These are phyloP conservation scores for Phytophthora pluvialis DNA, from an alignment of 352 stramenopile genomes.

Conservation along the genomic window DNA sequence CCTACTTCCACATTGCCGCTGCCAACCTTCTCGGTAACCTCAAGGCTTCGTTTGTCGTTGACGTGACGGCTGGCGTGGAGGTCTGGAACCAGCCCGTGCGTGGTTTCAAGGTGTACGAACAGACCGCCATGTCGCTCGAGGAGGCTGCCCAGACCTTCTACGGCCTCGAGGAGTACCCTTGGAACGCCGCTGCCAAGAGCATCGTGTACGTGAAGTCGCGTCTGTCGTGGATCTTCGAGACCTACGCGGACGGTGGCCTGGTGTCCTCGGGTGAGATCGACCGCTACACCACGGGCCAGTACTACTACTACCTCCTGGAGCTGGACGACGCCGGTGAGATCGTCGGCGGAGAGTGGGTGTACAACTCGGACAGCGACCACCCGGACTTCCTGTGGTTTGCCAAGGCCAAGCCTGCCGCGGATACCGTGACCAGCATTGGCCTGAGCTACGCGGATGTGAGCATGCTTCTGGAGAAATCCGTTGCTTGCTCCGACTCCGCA, in stretches of 20 bases:
- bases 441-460: slow-evolving; percentile 38
- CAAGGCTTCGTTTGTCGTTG: slow-evolving; percentile 47
- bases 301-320: slow-evolving; percentile 57
- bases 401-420: slow-evolving; percentile 29
- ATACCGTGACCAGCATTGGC: slow-evolving; percentile 27
- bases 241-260: slow-evolving; percentile 43
- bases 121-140: slow-evolving; percentile 39
- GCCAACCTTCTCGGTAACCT: slow-evolving; percentile 54
- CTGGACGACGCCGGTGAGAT: slow-evolving; percentile 43
- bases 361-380: slow-evolving; percentile 40
- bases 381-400: slow-evolving; percentile 53
- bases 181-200: slow-evolving; percentile 48
- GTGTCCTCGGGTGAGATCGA: slow-evolving; percentile 32
- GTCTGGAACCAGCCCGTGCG: slow-evolving; percentile 76
- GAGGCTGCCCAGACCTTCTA: slow-evolving; percentile 45
- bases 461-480: slow-evolving; percentile 35
- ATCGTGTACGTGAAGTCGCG: slow-evolving; percentile 53
- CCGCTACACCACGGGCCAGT: slow-evolving; percentile 26
- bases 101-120: slow-evolving; percentile 52
- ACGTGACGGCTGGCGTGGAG: slow-evolving; percentile 36
- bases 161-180: slow-evolving; percentile 51
- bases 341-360: slow-evolving; percentile 54
- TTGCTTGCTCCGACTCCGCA: slow-evolving; percentile 23
- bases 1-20: slow-evolving; percentile 56
- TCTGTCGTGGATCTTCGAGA: slow-evolving; percentile 55